These are phyloP conservation scores for Entophlyctis helioformis DNA, from an alignment of 192 early-diverging fungal species.

Conservation along the genomic window DNA sequence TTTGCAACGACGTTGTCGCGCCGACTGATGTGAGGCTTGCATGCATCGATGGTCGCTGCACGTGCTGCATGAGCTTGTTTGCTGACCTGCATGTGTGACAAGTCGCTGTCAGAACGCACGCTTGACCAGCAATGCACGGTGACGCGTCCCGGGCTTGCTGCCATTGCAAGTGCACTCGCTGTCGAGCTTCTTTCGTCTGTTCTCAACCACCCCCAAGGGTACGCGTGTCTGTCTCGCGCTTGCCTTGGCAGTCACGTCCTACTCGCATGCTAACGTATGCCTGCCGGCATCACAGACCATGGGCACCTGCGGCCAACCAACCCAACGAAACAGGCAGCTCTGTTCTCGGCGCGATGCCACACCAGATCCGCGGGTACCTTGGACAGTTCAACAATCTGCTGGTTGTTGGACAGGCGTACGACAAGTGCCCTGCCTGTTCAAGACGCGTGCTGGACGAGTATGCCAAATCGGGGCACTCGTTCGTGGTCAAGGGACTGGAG, in stretches of 20 bases:
- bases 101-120: conserved; percentile 81
- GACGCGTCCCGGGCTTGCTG: conserved; percentile 87
- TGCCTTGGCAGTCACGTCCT: too few relatives aligned
- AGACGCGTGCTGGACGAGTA: conserved; percentile 45
- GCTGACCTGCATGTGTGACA: neutral
- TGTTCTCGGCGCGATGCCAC: conserved; percentile 77
- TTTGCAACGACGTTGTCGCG: conserved; percentile 97
- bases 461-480: conserved; percentile 52
- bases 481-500: conserved; percentile 61
- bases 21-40: conserved; percentile 64
- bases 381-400: conserved; percentile 72
- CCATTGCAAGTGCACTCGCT: conserved; percentile 71
- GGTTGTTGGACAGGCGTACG: conserved; percentile 72
- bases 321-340: too few relatives aligned
- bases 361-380: conserved; percentile 93
- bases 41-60: too few relatives aligned
- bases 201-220: conserved; percentile 72
- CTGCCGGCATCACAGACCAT: too few relatives aligned
- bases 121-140: conserved; percentile 99
- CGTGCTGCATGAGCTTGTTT: too few relatives aligned
- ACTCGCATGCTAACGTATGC: too few relatives aligned
- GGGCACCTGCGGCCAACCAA: conserved; percentile 38
- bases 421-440: conserved; percentile 85
- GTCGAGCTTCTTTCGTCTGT: conserved; percentile 86
- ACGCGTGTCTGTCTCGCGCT: conserved; percentile 5